Evolutionary conservation across 2,329 filamentous ascomycete genomes (phyloP).

Genomic region (Zelopaecilomyces penicillatus): DNA sequence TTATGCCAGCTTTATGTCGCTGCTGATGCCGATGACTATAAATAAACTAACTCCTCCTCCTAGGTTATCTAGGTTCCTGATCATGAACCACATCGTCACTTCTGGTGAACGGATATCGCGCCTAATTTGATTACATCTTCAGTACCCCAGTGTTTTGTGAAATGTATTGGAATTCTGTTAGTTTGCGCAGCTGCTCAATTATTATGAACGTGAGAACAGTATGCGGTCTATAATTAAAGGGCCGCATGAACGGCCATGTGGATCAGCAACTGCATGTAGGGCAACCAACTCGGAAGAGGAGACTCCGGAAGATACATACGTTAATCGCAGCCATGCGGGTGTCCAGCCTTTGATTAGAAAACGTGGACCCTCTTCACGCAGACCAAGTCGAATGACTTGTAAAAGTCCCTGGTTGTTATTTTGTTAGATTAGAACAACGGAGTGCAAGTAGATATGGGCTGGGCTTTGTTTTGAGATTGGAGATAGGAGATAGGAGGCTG

Average conservation of each 20-base stretch:
- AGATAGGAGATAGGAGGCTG: background rate
- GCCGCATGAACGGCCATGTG: slow-evolving; percentile 7
- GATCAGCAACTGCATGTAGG: background rate
- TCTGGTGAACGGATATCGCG: no score
- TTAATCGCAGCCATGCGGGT: slow-evolving; percentile 35
- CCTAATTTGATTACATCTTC: no score
- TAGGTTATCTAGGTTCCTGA: no score
- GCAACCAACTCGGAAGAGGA: no score
- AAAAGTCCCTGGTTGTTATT: slow-evolving; percentile 19
- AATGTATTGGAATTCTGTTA: slow-evolving; percentile 14
- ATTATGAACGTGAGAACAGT: slow-evolving; percentile 39
- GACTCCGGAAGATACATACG: slow-evolving; percentile 19
- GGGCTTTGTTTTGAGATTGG: no score
- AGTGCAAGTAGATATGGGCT: background rate
- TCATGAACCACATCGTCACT: no score
- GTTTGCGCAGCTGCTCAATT: slow-evolving; percentile 34
- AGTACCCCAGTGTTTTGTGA: no score
- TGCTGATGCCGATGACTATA: no score
- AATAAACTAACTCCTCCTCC: no score
- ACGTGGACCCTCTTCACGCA: slow-evolving; percentile 29
- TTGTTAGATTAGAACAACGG: no score
- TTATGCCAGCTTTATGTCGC: no score
- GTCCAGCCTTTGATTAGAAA: slow-evolving; percentile 40
- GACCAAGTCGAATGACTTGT: slow-evolving; percentile 24
- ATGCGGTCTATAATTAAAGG: slow-evolving; percentile 24